A percentile compares a stretch with the other conserved stretches of the same genome.
Evolutionary conservation across 148 eudicot species (phyloP).

Genomic region (Rhododendron williamsianum): DNA sequence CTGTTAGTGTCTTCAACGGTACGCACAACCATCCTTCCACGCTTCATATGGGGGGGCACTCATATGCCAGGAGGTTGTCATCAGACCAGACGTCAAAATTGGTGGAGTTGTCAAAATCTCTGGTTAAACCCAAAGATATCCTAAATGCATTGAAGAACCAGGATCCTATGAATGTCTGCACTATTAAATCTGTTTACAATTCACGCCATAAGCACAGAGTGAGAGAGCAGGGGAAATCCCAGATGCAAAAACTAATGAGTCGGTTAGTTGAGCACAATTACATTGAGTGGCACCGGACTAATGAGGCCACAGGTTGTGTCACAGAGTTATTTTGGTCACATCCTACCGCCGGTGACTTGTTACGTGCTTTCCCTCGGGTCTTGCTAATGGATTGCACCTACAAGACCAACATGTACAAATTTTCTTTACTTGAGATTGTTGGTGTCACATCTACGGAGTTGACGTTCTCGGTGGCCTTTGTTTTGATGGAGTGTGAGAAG

Average conservation of each 20-base stretch:
- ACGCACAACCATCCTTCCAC: background rate
- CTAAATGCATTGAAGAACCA: background rate
- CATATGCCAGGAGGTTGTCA: background rate
- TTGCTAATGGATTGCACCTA: too few relatives aligned
- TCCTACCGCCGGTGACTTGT: too few relatives aligned
- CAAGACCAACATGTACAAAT: too few relatives aligned
- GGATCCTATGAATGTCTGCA: background rate
- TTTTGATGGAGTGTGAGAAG: too few relatives aligned
- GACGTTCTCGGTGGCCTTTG: too few relatives aligned
- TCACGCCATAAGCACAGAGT: background rate
- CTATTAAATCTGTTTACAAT: background rate
- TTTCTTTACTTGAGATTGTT: too few relatives aligned
- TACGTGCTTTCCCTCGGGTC: too few relatives aligned
- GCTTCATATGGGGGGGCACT: background rate
- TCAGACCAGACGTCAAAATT: background rate
- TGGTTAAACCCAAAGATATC: background rate
- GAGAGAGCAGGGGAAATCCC: background rate
- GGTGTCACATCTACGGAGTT: too few relatives aligned
- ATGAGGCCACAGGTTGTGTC: too few relatives aligned
- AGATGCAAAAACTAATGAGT: background rate
- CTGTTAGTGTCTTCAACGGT: background rate
- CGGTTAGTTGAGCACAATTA: background rate
- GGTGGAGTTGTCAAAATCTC: background rate
- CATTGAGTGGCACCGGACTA: too few relatives aligned
- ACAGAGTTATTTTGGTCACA: too few relatives aligned